Evolutionary conservation across 2,329 filamentous ascomycete genomes (phyloP).

Genomic region (Hortaea sp.): DNA sequence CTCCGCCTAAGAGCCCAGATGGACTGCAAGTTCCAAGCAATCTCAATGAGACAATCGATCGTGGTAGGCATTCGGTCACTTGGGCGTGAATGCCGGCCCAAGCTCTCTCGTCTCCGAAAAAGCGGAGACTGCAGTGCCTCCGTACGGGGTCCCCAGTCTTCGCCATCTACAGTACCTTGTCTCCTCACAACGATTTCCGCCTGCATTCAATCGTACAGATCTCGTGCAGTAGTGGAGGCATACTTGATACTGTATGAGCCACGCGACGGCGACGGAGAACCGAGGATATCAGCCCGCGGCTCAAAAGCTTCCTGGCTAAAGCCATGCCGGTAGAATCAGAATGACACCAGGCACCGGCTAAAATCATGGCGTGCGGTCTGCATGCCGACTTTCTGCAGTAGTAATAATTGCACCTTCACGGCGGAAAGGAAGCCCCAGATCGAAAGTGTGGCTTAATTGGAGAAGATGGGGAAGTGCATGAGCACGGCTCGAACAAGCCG

Average conservation of each 20-base stretch:
- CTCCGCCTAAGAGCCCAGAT: too few relatives aligned
- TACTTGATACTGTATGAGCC: too few relatives aligned
- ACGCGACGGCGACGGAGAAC: not conserved
- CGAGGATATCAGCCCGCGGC: not conserved
- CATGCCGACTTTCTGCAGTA: not conserved
- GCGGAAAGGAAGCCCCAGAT: not conserved
- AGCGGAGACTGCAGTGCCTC: too few relatives aligned
- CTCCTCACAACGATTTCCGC: not conserved
- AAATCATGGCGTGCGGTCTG: not conserved
- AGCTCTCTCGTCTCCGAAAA: too few relatives aligned
- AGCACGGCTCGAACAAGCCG: too few relatives aligned
- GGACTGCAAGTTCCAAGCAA: too few relatives aligned
- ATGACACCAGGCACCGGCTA: not conserved
- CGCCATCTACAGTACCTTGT: too few relatives aligned
- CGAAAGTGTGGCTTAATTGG: not conserved
- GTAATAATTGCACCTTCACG: not conserved
- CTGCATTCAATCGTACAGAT: not conserved
- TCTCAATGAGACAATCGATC: too few relatives aligned
- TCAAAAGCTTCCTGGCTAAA: not conserved
- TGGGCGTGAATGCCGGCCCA: too few relatives aligned
- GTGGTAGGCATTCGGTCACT: too few relatives aligned
- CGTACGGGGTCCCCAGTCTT: too few relatives aligned
- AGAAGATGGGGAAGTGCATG: not conserved
- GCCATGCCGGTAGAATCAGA: not conserved
- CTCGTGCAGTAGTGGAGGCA: not conserved